Evolutionary conservation across 352 stramenopile species (phyloP).

Genomic region (Peronospora destructor): DNA sequence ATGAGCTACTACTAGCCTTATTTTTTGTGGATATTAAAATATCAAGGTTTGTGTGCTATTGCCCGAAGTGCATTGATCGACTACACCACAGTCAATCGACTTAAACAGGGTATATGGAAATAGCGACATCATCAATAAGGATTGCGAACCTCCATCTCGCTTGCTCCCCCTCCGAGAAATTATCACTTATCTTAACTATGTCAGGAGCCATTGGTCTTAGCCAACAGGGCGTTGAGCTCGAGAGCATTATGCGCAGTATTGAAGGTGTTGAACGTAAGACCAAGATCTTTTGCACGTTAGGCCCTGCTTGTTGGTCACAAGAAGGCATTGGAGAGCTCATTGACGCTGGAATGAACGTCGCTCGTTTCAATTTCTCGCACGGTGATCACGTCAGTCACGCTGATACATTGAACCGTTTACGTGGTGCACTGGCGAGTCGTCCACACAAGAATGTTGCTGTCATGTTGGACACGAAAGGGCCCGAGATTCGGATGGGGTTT

Average conservation of each 20-base stretch:
- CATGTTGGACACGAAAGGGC: slow-evolving; percentile 95
- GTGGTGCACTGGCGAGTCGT: slow-evolving; percentile 48
- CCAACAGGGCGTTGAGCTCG: slow-evolving; percentile 34
- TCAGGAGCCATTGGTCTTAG: slow-evolving; percentile 29
- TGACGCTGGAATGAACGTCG: slow-evolving; percentile 93
- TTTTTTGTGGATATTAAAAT: too few species aligned
- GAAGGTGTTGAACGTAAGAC: slow-evolving; percentile 56
- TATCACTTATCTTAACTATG: slow-evolving; percentile 1
- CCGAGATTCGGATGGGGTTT: slow-evolving; percentile 93
- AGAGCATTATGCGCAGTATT: slow-evolving; percentile 28
- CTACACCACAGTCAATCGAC: too few species aligned
- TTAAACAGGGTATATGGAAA: too few species aligned
- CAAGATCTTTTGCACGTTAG: slow-evolving; percentile 90
- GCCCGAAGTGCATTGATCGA: too few species aligned
- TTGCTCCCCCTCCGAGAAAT: too few species aligned
- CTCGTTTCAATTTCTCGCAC: slow-evolving; percentile 99
- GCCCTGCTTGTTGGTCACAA: slow-evolving; percentile 89
- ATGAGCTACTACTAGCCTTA: too few species aligned
- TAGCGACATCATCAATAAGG: too few species aligned
- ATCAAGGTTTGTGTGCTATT: too few species aligned
- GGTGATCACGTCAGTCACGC: slow-evolving; percentile 89
- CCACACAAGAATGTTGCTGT: slow-evolving; percentile 83
- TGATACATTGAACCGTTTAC: slow-evolving; percentile 61
- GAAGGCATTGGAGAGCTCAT: slow-evolving; percentile 87
- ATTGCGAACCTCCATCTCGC: too few species aligned